A percentile compares a stretch with the other conserved stretches of the same genome.
Conservation (phyloP, 2,329 filamentous ascomycete genomes). For the Colletotrichum sp. region DNA sequence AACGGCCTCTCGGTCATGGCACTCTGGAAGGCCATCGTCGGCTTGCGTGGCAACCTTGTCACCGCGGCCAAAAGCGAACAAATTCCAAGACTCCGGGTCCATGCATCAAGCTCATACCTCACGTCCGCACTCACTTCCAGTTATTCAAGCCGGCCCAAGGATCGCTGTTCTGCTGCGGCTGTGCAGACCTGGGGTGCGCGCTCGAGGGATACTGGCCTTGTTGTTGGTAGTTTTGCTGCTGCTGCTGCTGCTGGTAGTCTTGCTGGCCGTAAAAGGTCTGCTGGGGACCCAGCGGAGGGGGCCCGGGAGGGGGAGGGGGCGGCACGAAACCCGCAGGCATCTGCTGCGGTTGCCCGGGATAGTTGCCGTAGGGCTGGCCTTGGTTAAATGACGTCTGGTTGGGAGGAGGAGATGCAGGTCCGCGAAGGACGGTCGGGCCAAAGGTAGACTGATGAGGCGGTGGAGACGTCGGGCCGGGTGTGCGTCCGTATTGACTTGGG, state of each 20-base stretch:
- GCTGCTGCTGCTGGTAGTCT: constrained; percentile 33
- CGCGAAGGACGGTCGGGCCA: constrained; percentile 40
- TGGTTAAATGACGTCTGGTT: constrained; percentile 56
- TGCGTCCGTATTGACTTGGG: constrained; percentile 63
- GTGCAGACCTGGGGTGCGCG: constrained; percentile 33
- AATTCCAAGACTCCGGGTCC: neutral
- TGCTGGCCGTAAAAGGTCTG: constrained; percentile 59
- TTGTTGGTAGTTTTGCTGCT: constrained; percentile 29
- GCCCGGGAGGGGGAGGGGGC: constrained; percentile 67
- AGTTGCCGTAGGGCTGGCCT: constrained; percentile 36
- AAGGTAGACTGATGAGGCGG: constrained; percentile 65
- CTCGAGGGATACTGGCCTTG: constrained; percentile 29
- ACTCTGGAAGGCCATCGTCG: neutral
- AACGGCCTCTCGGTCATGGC: neutral
- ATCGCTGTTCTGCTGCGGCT: constrained; percentile 47
- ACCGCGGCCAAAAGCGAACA: neutral
- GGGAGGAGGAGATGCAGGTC: constrained; percentile 60
- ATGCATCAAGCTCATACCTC: neutral
- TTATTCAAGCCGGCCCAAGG: constrained; percentile 58
- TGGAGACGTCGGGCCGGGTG: constrained; percentile 63
- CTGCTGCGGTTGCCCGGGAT: constrained; percentile 35
- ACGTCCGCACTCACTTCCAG: constrained; percentile 47
- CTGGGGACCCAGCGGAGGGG: constrained; percentile 65
- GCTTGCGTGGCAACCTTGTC: neutral
- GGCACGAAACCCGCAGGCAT: constrained; percentile 65